A percentile compares a stretch with the other conserved stretches of the same genome.
Conservation (phyloP, 495 filamentous ascomycete genomes). For the Penicillium samsonianum region DNA sequence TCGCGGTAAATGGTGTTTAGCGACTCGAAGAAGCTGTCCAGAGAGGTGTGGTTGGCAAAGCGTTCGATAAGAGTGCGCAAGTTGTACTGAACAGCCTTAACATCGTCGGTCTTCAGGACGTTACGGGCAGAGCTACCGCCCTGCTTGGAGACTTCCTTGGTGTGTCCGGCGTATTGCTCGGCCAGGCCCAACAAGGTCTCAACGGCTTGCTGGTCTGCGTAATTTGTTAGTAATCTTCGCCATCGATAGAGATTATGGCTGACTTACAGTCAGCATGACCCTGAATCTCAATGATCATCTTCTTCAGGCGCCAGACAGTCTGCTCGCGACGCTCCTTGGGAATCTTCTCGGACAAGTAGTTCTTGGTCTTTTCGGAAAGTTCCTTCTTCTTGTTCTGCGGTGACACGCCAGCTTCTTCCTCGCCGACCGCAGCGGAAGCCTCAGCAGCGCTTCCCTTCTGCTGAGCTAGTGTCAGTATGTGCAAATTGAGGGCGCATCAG, state of each 20-base stretch:
- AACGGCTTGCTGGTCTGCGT: conserved; percentile 75
- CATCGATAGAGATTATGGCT: not conserved
- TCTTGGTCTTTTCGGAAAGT: conserved; percentile 53
- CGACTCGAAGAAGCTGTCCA: conserved; percentile 80
- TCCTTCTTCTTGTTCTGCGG: conserved; percentile 32
- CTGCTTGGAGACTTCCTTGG: conserved; percentile 62
- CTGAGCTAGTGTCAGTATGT: conserved; percentile 20
- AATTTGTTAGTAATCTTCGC: conserved; percentile 5
- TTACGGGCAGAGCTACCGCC: conserved; percentile 67
- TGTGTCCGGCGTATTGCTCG: conserved; percentile 81
- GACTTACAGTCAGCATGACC: conserved; percentile 81
- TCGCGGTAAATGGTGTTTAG: conserved; percentile 89
- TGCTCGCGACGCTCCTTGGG: conserved; percentile 94
- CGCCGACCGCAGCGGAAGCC: conserved; percentile 12
- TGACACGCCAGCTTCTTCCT: conserved; percentile 20
- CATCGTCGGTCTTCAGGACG: conserved; percentile 58
- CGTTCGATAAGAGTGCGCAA: conserved; percentile 87
- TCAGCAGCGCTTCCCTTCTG: conserved; percentile 20
- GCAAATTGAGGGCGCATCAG: not conserved
- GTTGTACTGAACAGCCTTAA: conserved; percentile 74
- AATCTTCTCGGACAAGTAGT: conserved; percentile 80
- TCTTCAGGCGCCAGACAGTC: conserved; percentile 90
- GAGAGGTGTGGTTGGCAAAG: conserved; percentile 91
- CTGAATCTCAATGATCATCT: conserved; percentile 96
- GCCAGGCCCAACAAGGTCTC: conserved; percentile 80